Evolutionary conservation across 345 rosid species (phyloP).

Genomic region (Syzygium oleosum): DNA sequence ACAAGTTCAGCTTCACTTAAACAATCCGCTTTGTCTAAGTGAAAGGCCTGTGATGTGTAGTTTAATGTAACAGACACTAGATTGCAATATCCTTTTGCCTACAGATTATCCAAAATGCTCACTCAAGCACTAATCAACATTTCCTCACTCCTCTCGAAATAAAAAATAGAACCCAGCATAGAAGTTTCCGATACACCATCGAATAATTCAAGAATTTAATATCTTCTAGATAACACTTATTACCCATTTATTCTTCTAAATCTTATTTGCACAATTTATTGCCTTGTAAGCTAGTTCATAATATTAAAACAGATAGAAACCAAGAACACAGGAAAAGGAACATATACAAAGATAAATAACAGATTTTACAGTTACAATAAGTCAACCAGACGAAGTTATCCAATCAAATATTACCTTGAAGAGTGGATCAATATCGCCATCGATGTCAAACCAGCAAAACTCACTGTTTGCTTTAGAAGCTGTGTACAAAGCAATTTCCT

Average conservation of each 20-base stretch:
- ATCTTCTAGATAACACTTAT: neutral
- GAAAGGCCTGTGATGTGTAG: neutral
- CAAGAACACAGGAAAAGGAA: neutral
- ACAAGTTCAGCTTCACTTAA: neutral
- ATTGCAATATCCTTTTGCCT: neutral
- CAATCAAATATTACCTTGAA: slow-evolving; percentile 58
- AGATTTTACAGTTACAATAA: neutral
- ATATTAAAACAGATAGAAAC: neutral
- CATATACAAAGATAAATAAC: neutral
- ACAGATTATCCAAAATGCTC: neutral
- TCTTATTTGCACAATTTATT: neutral
- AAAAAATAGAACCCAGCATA: neutral
- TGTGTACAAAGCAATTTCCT: slow-evolving; percentile 89
- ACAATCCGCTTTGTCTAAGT: neutral
- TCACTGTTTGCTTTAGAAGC: slow-evolving; percentile 78
- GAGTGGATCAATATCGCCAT: slow-evolving; percentile 86
- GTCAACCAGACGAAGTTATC: neutral
- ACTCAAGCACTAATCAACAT: neutral
- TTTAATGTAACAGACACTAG: neutral
- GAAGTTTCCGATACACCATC: neutral
- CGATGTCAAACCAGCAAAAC: slow-evolving; percentile 85
- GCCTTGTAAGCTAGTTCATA: neutral
- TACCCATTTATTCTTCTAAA: neutral
- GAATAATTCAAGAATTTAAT: neutral
- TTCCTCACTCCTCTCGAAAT: neutral